Percentiles rank a stretch among this genome's conserved stretches.
Conservation (phyloP, 2,329 filamentous ascomycete species). For the Scedosporium apiospermum region DNA sequence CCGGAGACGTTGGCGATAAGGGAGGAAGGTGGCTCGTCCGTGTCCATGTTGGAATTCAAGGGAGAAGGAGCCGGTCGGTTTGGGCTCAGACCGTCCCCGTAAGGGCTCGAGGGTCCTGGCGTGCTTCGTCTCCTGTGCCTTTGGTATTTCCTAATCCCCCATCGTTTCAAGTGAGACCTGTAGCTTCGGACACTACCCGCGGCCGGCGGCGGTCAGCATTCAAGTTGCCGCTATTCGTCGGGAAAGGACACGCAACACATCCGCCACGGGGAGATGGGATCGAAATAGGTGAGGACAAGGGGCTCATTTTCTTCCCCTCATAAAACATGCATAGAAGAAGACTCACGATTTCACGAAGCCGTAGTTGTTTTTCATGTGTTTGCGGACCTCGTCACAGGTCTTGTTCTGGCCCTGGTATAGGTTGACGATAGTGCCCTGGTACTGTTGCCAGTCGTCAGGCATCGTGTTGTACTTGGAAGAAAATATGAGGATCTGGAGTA, state of each 20-base stretch:
- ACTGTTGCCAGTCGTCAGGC: conserved; percentile 33
- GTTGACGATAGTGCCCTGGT: conserved; percentile 23
- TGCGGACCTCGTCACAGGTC: conserved; percentile 30
- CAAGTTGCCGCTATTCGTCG: too few species aligned
- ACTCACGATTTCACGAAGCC: conserved; percentile 32
- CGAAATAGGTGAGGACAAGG: background rate
- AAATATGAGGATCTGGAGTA: background rate
- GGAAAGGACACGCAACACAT: too few species aligned
- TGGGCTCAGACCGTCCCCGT: background rate
- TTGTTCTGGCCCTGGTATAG: conserved; percentile 30
- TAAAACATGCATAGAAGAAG: conserved; percentile 2
- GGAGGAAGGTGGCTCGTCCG: background rate
- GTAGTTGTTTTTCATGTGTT: conserved; percentile 27
- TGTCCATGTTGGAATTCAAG: too few species aligned
- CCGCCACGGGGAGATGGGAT: too few species aligned
- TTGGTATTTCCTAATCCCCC: background rate
- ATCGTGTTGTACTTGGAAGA: conserved; percentile 19
- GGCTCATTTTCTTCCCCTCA: background rate
- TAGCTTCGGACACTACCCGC: background rate
- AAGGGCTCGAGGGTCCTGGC: background rate
- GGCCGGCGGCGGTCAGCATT: background rate
- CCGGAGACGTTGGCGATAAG: background rate
- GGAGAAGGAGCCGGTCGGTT: background rate
- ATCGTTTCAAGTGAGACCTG: background rate
- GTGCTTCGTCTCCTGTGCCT: background rate